Conservation (phyloP, 257 asterid species). For the Solanum dulcamara region DNA sequence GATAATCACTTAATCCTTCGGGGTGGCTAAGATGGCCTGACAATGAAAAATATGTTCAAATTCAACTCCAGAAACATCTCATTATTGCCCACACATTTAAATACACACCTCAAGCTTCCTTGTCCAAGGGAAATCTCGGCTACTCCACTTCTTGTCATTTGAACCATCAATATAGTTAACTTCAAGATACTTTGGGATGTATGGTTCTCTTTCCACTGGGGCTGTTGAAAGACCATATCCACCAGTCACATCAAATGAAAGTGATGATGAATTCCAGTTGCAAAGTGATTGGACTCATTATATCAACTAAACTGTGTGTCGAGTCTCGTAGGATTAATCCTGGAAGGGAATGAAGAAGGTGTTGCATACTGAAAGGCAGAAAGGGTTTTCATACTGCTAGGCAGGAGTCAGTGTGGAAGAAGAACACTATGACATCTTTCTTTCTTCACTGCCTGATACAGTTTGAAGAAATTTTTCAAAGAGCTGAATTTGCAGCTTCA, state of each 20-base stretch:
- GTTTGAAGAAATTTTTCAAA: slow-evolving; percentile 59
- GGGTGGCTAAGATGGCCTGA: slow-evolving; percentile 37
- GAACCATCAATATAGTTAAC: slow-evolving; percentile 78
- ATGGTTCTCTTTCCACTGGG: slow-evolving; percentile 61
- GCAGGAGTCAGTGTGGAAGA: slow-evolving; percentile 59
- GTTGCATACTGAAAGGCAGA: slow-evolving; percentile 47
- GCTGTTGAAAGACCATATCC: slow-evolving; percentile 36
- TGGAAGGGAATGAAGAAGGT: slow-evolving; percentile 38
- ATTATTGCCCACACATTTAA: slow-evolving; percentile 1
- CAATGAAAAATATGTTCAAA: slow-evolving; percentile 12
- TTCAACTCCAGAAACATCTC: not conserved
- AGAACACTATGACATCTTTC: slow-evolving; percentile 53
- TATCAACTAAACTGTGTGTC: slow-evolving; percentile 49
- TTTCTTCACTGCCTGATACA: slow-evolving; percentile 38
- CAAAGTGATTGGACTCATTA: slow-evolving; percentile 29
- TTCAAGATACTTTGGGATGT: slow-evolving; percentile 56
- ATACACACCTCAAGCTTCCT: slow-evolving; percentile 68
- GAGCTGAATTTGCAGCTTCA: slow-evolving; percentile 73
- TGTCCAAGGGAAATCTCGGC: slow-evolving; percentile 80
- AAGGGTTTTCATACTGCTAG: slow-evolving; percentile 57
- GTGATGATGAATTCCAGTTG: slow-evolving; percentile 48
- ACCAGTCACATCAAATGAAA: slow-evolving; percentile 29
- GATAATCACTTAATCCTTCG: not conserved
- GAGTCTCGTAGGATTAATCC: slow-evolving; percentile 50
- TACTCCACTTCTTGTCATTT: slow-evolving; percentile 76